Evolutionary conservation across 495 filamentous ascomycete species (phyloP), one percentile per base, ranked within the genome.

Genomic region (Barbatosphaeria neglecta): DNA sequence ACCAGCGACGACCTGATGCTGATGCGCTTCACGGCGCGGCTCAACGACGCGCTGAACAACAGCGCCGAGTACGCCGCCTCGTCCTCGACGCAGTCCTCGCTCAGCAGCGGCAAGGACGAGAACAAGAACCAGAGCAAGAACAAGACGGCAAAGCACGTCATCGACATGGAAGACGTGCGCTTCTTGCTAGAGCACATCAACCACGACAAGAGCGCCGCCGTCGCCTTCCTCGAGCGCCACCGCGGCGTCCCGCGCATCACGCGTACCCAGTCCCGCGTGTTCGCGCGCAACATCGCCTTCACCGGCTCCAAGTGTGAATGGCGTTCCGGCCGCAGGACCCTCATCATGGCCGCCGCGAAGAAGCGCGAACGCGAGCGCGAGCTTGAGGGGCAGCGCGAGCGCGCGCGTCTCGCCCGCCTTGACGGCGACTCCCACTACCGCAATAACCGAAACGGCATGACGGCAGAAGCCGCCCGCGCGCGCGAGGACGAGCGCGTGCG

Each of bases 11-110:
- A n/a, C 28, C 6, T 35, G 6, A 35, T 35, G 28, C 4, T 11
- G 4, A 15, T 7, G 2, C 31, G 31, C 6, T 54, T 64, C 39
- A 45, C 51, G 11, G 52, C 57, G 1, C 25, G 39, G 8, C 50
- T 62, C 41, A 62, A 62, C 35, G 27, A 48, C 11, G 56, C 56
- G 10, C 41, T 62, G 7, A 43, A 55, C 33, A 44, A 49, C 35
- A 43, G 35, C 20, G 4, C 42, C 11, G 56, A 61, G 22, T n/a
- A n/a, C n/a, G n/a, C n/a, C n/a, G n/a, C n/a, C n/a, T n/a, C n/a
- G n/a, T n/a, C n/a, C n/a, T n/a, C n/a, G n/a, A n/a, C n/a, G n/a
- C n/a, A n/a, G n/a, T n/a, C n/a, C n/a, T n/a, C n/a, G n/a, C n/a
- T n/a, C n/a, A n/a, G n/a, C n/a, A n/a, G n/a, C n/a, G n/a, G n/a